Evolutionary conservation across 768 basidiomycete genomes (phyloP).

Genomic region (Cystoderma amianthinum): DNA sequence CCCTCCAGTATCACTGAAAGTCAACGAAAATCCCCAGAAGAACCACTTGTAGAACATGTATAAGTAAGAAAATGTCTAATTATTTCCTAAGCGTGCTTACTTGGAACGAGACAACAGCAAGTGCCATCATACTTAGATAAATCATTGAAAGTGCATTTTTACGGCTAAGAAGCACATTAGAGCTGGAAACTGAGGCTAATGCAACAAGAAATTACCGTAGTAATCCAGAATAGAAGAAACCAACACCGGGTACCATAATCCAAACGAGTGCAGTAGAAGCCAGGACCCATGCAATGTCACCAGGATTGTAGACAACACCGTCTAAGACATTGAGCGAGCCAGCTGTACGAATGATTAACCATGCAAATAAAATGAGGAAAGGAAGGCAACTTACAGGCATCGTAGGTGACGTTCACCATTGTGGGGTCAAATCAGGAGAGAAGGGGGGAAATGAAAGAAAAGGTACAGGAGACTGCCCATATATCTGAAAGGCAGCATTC

Average conservation of each 20-base stretch:
- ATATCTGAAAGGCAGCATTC: no score
- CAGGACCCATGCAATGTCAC: slow-evolving; percentile 54
- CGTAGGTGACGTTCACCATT: slow-evolving; percentile 28
- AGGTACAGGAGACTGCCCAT: no score
- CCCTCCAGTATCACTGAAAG: slow-evolving; percentile 75
- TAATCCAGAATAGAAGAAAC: slow-evolving; percentile 88
- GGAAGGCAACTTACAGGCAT: slow-evolving; percentile 17
- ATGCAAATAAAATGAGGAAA: background rate
- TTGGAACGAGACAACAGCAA: slow-evolving; percentile 83
- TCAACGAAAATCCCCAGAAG: slow-evolving; percentile 94
- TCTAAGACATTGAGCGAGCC: background rate
- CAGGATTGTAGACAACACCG: slow-evolving; percentile 31
- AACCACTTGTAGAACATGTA: slow-evolving; percentile 63
- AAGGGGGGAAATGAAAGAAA: slow-evolving; percentile 1
- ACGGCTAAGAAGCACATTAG: slow-evolving; percentile 17
- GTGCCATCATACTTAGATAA: slow-evolving; percentile 53
- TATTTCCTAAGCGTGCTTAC: slow-evolving; percentile 28
- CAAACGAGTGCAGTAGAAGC: slow-evolving; percentile 75
- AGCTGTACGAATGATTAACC: background rate
- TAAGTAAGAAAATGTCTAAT: background rate
- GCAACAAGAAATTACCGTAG: slow-evolving; percentile 35
- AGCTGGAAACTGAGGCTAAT: background rate
- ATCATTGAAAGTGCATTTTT: slow-evolving; percentile 95
- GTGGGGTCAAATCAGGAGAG: slow-evolving; percentile 3
- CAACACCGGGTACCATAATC: slow-evolving; percentile 82